phyloP scores from a whole-genome alignment of 257 asterid species.

The Ilex aquifolium region DNA sequence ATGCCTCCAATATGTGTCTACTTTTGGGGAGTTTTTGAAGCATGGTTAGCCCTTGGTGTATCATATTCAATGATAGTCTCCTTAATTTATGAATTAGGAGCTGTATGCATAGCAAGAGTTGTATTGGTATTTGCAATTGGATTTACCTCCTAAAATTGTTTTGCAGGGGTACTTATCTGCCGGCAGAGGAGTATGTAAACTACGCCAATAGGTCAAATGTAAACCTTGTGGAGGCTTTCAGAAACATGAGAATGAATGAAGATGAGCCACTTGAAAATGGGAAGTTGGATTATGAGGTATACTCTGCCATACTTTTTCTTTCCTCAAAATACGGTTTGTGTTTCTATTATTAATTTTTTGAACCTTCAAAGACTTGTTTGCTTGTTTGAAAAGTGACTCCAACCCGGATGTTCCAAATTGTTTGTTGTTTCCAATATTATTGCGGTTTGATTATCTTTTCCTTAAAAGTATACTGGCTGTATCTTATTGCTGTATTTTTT shows the following conservation, averaged over 20 bases:
- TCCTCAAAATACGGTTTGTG: neutral
- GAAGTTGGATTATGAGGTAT: constrained; percentile 71
- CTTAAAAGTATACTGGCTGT: neutral
- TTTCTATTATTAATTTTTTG: neutral
- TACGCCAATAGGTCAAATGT: constrained; percentile 57
- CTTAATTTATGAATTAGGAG: neutral
- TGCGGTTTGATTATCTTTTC: neutral
- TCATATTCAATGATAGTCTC: neutral
- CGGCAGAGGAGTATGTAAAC: constrained; percentile 57
- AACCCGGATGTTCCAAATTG: neutral
- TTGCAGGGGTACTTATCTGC: constrained; percentile 61
- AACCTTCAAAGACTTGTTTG: too few relatives aligned
- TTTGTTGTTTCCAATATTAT: neutral
- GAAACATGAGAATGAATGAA: constrained; percentile 67
- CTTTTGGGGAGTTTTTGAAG: neutral
- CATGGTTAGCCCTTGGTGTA: neutral
- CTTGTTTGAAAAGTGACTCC: too few relatives aligned
- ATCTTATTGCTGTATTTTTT: neutral
- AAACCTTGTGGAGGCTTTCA: constrained; percentile 72
- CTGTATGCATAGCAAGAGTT: neutral
- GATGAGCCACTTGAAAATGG: constrained; percentile 77
- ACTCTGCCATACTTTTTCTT: neutral
- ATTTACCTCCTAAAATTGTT: neutral
- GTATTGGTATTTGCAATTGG: neutral
- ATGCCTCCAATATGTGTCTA: neutral